A percentile compares a stretch with the other conserved stretches of the same genome.
Conservation (phyloP, 306 rosid genomes). For the Arachis stenosperma region DNA sequence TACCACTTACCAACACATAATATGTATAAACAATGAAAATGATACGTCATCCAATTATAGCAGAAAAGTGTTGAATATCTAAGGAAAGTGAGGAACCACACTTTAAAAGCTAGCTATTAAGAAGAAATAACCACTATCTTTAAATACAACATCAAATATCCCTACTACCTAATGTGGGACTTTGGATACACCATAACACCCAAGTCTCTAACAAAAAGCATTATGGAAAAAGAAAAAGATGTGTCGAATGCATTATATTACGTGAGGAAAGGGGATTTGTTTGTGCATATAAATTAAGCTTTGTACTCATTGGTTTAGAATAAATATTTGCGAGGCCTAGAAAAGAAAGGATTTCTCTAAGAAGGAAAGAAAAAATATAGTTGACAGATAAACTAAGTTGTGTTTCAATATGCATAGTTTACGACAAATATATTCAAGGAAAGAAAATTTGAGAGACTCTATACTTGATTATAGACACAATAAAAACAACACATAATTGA, state of each 20-base stretch:
- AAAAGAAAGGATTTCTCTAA: background rate
- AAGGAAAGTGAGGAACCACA: no score
- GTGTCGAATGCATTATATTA: background rate
- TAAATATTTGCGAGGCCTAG: background rate
- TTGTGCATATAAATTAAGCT: background rate
- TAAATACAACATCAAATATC: no score
- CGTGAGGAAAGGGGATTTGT: background rate
- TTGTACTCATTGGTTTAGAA: background rate
- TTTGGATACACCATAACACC: no score
- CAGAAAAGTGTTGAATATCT: background rate
- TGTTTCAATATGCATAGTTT: background rate
- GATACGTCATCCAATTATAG: background rate
- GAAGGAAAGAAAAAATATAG: no score
- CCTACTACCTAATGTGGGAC: no score
- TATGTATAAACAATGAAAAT: background rate
- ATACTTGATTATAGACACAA: slow-evolving; percentile 12
- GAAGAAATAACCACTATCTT: no score
- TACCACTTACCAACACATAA: background rate
- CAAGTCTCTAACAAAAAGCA: background rate
- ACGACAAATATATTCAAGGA: background rate
- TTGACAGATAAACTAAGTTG: slow-evolving; percentile 5
- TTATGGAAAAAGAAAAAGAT: slow-evolving; percentile 23
- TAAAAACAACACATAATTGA: background rate
- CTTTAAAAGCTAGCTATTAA: no score
- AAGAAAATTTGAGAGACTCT: slow-evolving; percentile 7